phyloP scores from a whole-genome alignment of 306 rosid genomes.

The Prunus campanulata region DNA sequence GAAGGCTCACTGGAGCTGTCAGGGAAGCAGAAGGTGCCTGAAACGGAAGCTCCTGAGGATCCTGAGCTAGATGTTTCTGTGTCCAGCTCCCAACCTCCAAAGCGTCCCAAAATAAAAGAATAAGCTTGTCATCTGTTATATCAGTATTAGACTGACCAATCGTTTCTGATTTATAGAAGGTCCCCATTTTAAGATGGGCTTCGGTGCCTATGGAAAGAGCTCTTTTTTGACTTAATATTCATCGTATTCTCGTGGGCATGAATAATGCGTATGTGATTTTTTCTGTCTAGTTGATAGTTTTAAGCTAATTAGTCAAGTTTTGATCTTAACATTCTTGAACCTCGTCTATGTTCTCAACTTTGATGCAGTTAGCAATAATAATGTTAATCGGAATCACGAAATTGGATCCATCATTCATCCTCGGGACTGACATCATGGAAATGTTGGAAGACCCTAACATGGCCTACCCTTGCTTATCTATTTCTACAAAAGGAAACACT shows the following conservation, averaged over 20 bases:
- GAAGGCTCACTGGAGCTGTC: conserved; percentile 28
- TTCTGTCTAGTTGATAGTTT: conserved; percentile 5
- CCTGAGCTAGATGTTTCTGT: conserved; percentile 38
- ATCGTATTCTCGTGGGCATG: not conserved
- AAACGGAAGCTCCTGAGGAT: conserved; percentile 32
- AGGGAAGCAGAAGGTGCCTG: conserved; percentile 41
- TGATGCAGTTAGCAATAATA: too few relatives aligned
- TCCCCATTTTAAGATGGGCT: conserved; percentile 22
- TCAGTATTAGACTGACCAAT: conserved; percentile 45
- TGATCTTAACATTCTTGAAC: conserved; percentile 20
- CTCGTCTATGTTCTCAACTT: not conserved
- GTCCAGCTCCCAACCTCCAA: conserved; percentile 42
- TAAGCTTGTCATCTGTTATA: conserved; percentile 36
- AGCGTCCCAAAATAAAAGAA: conserved; percentile 64
- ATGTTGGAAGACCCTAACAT: too few relatives aligned
- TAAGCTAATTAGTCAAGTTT: conserved; percentile 17
- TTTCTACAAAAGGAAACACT: too few relatives aligned
- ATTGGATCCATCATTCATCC: too few relatives aligned
- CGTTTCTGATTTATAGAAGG: conserved; percentile 30
- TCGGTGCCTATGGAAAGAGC: conserved; percentile 35
- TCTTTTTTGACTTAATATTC: conserved; percentile 7
- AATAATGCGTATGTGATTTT: conserved; percentile 1
- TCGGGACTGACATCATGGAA: too few relatives aligned
- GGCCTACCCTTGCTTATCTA: too few relatives aligned
- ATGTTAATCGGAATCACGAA: too few relatives aligned